Conservation (phyloP, 768 basidiomycete species). For the Suillus brevipes region DNA sequence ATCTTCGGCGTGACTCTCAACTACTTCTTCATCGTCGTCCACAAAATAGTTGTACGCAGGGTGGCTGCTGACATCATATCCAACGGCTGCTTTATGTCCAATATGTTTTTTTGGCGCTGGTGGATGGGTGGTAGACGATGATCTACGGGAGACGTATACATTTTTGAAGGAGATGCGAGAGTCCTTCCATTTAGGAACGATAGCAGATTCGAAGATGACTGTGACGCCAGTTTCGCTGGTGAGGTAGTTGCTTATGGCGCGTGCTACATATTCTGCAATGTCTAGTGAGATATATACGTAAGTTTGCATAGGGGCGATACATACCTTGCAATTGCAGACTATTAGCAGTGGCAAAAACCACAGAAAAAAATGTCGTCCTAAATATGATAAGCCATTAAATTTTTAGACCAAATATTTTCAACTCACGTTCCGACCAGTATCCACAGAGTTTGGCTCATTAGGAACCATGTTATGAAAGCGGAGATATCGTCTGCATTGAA, state of each 20-base stretch:
- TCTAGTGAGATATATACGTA: not conserved
- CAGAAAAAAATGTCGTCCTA: conserved; percentile 95
- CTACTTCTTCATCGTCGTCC: conserved; percentile 57
- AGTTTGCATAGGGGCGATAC: conserved; percentile 16
- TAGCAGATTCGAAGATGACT: conserved; percentile 95
- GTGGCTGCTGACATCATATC: conserved; percentile 78
- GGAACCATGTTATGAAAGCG: conserved; percentile 93
- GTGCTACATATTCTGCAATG: conserved; percentile 74
- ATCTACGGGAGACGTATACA: conserved; percentile 88
- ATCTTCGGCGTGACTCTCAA: conserved; percentile 41
- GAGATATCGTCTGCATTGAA: conserved; percentile 98
- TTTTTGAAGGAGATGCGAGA: conserved; percentile 96
- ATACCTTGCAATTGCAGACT: conserved; percentile 82
- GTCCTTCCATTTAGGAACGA: conserved; percentile 97
- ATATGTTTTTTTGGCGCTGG: conserved; percentile 23
- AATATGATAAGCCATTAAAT: conserved; percentile 7
- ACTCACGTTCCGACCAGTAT: conserved; percentile 77
- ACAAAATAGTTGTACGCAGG: conserved; percentile 62
- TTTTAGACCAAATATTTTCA: not conserved
- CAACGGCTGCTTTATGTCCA: conserved; percentile 58
- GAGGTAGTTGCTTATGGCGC: conserved; percentile 87
- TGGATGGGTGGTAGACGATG: conserved; percentile 31
- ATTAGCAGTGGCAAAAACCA: conserved; percentile 85
- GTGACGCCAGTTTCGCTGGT: conserved; percentile 92
- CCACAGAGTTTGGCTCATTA: conserved; percentile 96